Percentiles rank a stretch among this genome's conserved stretches.
These are phyloP conservation scores for Casuarina glauca DNA, from an alignment of 306 rosid genomes.

Conservation along the genomic window DNA sequence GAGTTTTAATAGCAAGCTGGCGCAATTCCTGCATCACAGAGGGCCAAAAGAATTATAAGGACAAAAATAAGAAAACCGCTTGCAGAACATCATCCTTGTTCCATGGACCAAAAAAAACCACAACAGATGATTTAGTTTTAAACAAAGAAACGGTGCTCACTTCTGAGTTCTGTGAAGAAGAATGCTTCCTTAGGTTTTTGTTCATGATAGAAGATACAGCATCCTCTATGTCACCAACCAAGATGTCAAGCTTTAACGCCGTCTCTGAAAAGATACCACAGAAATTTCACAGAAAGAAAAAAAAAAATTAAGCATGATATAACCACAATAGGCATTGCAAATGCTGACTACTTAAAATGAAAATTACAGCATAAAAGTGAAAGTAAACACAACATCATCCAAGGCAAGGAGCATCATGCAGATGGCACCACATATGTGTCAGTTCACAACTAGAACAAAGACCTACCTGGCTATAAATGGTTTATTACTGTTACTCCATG, in stretches of 20 bases:
- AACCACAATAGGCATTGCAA: slow-evolving; percentile 5
- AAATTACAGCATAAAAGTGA: background rate
- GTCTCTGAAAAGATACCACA: slow-evolving; percentile 67
- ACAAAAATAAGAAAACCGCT: background rate
- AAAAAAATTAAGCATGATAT: slow-evolving; percentile 14
- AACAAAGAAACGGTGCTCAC: slow-evolving; percentile 46
- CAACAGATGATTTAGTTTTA: slow-evolving; percentile 21
- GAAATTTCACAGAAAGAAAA: slow-evolving; percentile 18
- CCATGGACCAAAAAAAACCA: background rate
- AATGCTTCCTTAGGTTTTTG: slow-evolving; percentile 65
- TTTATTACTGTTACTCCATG: background rate
- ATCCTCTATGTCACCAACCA: slow-evolving; percentile 94
- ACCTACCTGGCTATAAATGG: slow-evolving; percentile 1
- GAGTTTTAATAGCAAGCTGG: slow-evolving; percentile 60
- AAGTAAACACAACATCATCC: background rate
- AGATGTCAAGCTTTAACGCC: slow-evolving; percentile 75
- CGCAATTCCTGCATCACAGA: slow-evolving; percentile 62
- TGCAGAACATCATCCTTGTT: background rate
- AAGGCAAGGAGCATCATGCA: background rate
- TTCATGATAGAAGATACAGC: slow-evolving; percentile 73
- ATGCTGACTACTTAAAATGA: background rate
- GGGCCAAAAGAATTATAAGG: slow-evolving; percentile 23
- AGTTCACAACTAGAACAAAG: background rate
- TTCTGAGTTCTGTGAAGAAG: slow-evolving; percentile 53
- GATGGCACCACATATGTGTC: background rate